Evolutionary conservation across 129 eudicot genomes (phyloP).

Genomic region (Pittosporum tobira): DNA sequence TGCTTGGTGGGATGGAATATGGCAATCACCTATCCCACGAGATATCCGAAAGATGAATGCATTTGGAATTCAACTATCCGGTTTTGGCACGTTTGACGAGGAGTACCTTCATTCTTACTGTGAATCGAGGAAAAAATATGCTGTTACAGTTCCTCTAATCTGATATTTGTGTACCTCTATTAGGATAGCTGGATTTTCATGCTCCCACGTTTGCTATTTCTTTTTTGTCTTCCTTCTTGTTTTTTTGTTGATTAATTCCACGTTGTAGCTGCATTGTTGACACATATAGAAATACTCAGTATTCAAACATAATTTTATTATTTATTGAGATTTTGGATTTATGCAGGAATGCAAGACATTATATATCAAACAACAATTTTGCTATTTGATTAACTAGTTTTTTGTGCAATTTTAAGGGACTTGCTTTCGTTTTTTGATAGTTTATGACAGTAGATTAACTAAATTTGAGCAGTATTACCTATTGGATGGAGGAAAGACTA

Average conservation of each 20-base stretch:
- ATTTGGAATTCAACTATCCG: constrained; percentile 56
- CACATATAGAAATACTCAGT: too few species aligned
- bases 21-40: constrained; percentile 78
- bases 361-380: too few species aligned
- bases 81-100: constrained; percentile 65
- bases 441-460: too few species aligned
- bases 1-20: constrained; percentile 91
- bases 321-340: too few species aligned
- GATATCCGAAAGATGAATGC: constrained; percentile 56
- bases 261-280: background rate
- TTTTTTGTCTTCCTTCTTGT: background rate
- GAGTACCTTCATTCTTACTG: constrained; percentile 40
- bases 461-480: too few species aligned
- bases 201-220: background rate
- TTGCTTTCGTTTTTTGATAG: too few species aligned
- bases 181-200: background rate
- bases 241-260: background rate
- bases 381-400: too few species aligned
- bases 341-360: too few species aligned
- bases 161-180: constrained; percentile 3
- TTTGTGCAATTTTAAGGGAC: too few species aligned
- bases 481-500: too few species aligned
- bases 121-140: constrained; percentile 29
- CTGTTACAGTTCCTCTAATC: constrained; percentile 24
- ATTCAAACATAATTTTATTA: too few species aligned